These are phyloP conservation scores for Dryadomyces quercivorus DNA, from an alignment of 2,329 filamentous ascomycete species.

Conservation along the genomic window DNA sequence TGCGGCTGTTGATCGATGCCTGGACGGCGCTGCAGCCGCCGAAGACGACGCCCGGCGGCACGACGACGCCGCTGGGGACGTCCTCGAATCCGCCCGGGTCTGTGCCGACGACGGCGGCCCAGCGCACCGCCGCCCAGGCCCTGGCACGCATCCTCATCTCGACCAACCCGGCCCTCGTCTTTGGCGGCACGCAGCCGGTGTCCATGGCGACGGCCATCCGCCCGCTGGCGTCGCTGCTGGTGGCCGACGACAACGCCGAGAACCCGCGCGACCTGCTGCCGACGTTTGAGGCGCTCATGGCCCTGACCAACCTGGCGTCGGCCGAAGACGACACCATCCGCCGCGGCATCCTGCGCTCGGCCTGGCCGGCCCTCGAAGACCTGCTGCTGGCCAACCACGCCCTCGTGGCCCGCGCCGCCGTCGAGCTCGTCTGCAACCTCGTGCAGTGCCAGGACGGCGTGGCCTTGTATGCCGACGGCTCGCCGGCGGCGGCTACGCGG, in stretches of 20 bases:
- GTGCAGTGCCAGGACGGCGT: slow-evolving; percentile 57
- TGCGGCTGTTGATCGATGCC: slow-evolving; percentile 68
- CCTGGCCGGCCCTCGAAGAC: slow-evolving; percentile 71
- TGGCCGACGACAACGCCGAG: slow-evolving; percentile 39
- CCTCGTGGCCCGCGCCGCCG: slow-evolving; percentile 68
- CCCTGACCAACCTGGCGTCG: slow-evolving; percentile 86
- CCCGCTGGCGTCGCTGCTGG: slow-evolving; percentile 63
- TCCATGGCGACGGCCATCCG: slow-evolving; percentile 71
- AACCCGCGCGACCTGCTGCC: slow-evolving; percentile 62
- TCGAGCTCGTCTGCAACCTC: slow-evolving; percentile 86
- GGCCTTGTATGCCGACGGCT: slow-evolving; percentile 55
- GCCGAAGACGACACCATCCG: slow-evolving; percentile 56
- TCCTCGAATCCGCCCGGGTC: not conserved
- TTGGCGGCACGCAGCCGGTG: slow-evolving; percentile 62
- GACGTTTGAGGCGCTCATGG: slow-evolving; percentile 80
- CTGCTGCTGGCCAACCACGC: slow-evolving; percentile 65
- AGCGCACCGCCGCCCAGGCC: slow-evolving; percentile 60
- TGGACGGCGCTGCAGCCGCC: slow-evolving; percentile 43
- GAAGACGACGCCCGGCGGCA: slow-evolving; percentile 25
- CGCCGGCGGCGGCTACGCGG: slow-evolving; percentile 42
- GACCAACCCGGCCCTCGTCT: slow-evolving; percentile 72
- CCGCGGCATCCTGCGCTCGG: slow-evolving; percentile 56
- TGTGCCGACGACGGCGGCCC: slow-evolving; percentile 17
- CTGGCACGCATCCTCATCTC: slow-evolving; percentile 79
- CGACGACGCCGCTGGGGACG: not conserved